Percentiles rank a stretch among this genome's conserved stretches.
phyloP scores from a whole-genome alignment of 371 early-diverging fungal species.

The Mucor piriformis region DNA sequence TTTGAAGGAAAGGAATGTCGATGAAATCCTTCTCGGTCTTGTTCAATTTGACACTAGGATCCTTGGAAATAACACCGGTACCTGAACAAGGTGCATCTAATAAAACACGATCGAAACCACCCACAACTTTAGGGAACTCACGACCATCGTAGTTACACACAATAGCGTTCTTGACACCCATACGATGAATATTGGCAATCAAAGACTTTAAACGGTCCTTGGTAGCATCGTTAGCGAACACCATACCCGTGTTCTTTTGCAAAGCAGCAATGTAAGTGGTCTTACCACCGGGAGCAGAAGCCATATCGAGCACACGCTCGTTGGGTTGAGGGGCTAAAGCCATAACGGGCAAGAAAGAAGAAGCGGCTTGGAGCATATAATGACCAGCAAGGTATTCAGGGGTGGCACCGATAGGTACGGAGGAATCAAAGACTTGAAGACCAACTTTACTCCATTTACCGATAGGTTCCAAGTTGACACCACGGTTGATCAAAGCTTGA shows the following conservation, averaged over 20 bases:
- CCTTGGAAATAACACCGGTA: conserved; percentile 99
- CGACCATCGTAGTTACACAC: conserved; percentile 98
- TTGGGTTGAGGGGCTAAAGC: conserved; percentile 93
- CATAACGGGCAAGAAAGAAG: conserved; percentile 98
- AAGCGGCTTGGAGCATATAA: conserved; percentile 99
- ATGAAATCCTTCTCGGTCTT: conserved; percentile 93
- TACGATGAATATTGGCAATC: conserved; percentile 93
- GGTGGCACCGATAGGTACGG: conserved; percentile 95
- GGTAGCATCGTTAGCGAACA: conserved; percentile 98
- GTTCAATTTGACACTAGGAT: conserved; percentile 94
- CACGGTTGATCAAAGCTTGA: conserved; percentile 93
- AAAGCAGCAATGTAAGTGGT: conserved; percentile 95
- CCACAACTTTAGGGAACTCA: conserved; percentile 92
- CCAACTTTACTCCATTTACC: conserved; percentile 96
- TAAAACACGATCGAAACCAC: conserved; percentile 97
- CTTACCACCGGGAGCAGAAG: conserved; percentile 99
- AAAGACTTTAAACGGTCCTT: conserved; percentile 92
- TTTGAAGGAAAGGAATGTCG: conserved; percentile 91
- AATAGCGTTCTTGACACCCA: conserved; percentile 94
- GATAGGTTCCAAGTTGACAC: conserved; percentile 97
- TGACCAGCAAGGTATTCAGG: conserved; percentile 99
- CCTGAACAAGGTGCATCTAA: conserved; percentile 99
- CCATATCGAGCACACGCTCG: conserved; percentile 98
- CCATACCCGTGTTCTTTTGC: conserved; percentile 97
- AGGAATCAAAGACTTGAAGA: conserved; percentile 88